Evolutionary conservation across 129 eudicot species (phyloP), one percentile per base, ranked within the genome.

Genomic region (Flaveria bidentis): DNA sequence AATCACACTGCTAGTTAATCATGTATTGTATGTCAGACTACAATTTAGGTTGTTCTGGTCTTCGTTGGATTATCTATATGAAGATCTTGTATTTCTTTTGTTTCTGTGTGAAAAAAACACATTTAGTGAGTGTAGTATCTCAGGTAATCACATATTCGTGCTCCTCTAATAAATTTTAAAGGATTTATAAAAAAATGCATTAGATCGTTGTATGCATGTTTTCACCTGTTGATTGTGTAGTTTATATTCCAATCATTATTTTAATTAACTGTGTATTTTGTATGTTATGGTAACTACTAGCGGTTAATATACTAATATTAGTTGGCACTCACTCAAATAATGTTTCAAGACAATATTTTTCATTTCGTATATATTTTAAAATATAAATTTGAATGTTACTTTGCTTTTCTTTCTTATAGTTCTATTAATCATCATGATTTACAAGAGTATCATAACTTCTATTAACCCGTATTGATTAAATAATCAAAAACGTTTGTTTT

Each of bases 21-120:
- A 62, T 62, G 18, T 28, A 25, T 26, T 61, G 44, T 28, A 62
- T 63, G 23, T 62, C 68, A 62, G 10, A 26, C 14, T 61, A 61
- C 42, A 61, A 61, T 28, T 25, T 26, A 30, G 41, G 41, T 36
- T 36, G 0, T 63, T 15, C 44, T 62, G 42, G 68, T 12, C 7
- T n/a, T 63, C 30, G 68, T 28, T 63, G 20, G 68, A 28, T 63
- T 33, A 62, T 42, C 22, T 30, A 63, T 63, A 9, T 14, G 22
- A 39, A 64, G 49, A 64, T 64, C 13, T 64, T 64, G 47, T 15
- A 64, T 64, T 36, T 33, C 13, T 56, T 25, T 67, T 68, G 50
- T 62, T 72, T 84, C 36, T 73, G 65, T 72, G 68, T 56, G 51
- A 33, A 4, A 51, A 51, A 4, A 41, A 36, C 23, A 20, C 58